Evolutionary conservation across 106 monocot species (phyloP).

Genomic region (Apostasia ramifera): DNA sequence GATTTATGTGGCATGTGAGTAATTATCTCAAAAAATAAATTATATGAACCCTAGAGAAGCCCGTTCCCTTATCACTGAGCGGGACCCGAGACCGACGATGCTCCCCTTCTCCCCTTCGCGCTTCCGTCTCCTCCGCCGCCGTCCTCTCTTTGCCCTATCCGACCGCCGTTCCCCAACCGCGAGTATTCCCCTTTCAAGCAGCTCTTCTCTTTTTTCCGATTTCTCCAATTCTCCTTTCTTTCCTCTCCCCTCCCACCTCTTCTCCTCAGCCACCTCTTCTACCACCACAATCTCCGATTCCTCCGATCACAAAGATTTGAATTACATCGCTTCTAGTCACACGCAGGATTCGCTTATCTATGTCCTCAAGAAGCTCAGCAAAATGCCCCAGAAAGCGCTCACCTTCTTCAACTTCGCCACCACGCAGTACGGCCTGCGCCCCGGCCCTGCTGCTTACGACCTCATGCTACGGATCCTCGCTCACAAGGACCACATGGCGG

Average conservation of each 20-base stretch:
- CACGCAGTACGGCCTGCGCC: slow-evolving; percentile 16
- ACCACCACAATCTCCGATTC: neutral
- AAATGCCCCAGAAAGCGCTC: slow-evolving; percentile 47
- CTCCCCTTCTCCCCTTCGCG: neutral
- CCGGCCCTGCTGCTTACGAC: slow-evolving; percentile 32
- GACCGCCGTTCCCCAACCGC: no score
- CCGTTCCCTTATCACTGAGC: neutral
- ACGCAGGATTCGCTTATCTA: slow-evolving; percentile 67
- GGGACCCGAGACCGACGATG: neutral
- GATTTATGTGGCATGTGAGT: no score
- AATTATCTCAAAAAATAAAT: no score
- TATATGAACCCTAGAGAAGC: neutral
- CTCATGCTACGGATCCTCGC: slow-evolving; percentile 71
- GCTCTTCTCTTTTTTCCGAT: no score
- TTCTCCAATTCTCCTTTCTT: neutral
- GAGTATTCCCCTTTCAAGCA: no score
- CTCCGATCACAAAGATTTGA: neutral
- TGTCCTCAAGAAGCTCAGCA: slow-evolving; percentile 59
- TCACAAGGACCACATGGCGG: slow-evolving; percentile 22
- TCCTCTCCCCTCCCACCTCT: neutral
- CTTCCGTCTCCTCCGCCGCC: neutral
- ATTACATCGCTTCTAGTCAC: slow-evolving; percentile 5
- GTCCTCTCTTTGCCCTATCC: neutral
- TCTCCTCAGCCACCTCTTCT: neutral
- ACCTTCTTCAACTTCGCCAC: slow-evolving; percentile 46